Base-by-base conservation (phyloP, 306 rosid genomes). In the Sicyos edulis region DNA sequence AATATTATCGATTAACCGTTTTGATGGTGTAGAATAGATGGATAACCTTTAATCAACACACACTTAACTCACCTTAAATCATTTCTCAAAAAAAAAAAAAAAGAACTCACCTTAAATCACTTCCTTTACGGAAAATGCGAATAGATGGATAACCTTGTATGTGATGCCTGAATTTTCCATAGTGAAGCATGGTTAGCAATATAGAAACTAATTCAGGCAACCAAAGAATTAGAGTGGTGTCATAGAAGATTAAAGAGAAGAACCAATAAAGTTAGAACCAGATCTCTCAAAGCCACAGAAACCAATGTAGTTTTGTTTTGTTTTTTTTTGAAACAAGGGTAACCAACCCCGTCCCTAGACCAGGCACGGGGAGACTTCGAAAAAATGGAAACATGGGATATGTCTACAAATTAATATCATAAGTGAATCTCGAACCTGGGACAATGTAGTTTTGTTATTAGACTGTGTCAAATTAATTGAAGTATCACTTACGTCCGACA, bases 81-180 rank as follows among this genome's bases (percentile, higher is more conserved):
- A n/a, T n/a, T n/a, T n/a, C n/a, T n/a, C n/a, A n/a, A n/a, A n/a
- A n/a, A n/a, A n/a, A n/a, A n/a, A n/a, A n/a, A n/a, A n/a, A n/a
- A n/a, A n/a, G n/a, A 8, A 34, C 26, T 82, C 82, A 93, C 99
- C 96, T 91, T 80, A 93, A 22, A 80, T 93, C 97, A 83, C 82
- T 90, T 86, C 99, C 99, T 85, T 81, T 88, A 26, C 97, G 97
- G 57, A 93, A 93, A 76, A 93, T 90, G 75, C 99, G 99, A 81
- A 93, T 86, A 22, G 99, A 91, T 10, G 99, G 99, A 85, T 93
- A 93, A 52, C 97, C 99, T 83, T 93, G 99, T 74, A 93, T 87
- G 83, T 93, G 99, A 81, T 93, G 50, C 89, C 99, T 93, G 86
- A 81, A 84, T 57, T 83, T 61, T 82, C 51, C 75, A 65, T 67